These are phyloP conservation scores for Jaltomata sinuosa DNA, from an alignment of 257 asterid species.

Conservation along the genomic window DNA sequence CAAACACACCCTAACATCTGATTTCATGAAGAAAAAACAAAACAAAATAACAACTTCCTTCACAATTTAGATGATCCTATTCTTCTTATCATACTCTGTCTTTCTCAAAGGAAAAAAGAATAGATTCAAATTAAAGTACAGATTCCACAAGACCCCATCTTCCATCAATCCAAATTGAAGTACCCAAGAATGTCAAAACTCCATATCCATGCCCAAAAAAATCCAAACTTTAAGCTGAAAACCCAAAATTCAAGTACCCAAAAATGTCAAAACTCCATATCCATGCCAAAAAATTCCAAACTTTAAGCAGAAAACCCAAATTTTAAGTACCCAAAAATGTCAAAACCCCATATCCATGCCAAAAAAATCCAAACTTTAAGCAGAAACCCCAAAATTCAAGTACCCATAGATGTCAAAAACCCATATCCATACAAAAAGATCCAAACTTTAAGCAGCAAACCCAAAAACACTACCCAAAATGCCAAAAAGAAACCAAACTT, in stretches of 20 bases:
- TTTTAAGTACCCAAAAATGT: neutral
- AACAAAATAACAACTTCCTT: neutral
- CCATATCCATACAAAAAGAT: neutral
- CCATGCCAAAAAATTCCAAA: neutral
- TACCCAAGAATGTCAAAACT: neutral
- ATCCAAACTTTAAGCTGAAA: neutral
- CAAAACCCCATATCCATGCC: neutral
- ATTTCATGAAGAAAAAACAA: neutral
- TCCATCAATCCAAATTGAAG: neutral
- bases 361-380: neutral
- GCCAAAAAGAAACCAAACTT: neutral
- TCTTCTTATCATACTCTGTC: neutral
- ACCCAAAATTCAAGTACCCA: neutral
- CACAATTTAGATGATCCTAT: neutral
- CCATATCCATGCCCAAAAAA: neutral
- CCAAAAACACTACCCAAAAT: neutral
- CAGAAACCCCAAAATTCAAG: neutral
- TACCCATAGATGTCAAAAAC: neutral
- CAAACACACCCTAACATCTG: no score
- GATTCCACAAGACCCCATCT: neutral
- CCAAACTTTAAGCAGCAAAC: neutral
- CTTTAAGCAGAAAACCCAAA: neutral
- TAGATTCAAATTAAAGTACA: neutral
- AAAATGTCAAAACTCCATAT: neutral
- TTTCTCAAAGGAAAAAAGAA: neutral